Evolutionary conservation across 2,329 filamentous ascomycete species (phyloP).

Genomic region (Fusarium tricinctum): DNA sequence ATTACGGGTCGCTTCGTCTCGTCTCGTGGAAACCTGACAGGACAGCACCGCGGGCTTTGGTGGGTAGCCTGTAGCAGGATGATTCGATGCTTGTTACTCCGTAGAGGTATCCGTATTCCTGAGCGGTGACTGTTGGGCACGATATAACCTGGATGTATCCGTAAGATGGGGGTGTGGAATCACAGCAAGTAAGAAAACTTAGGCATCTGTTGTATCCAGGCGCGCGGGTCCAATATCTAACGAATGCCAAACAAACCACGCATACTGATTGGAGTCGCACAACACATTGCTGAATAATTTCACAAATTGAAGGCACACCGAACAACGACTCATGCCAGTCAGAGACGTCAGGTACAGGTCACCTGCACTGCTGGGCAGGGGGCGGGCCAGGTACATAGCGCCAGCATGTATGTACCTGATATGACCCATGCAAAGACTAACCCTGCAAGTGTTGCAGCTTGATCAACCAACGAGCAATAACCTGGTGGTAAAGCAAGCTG

Average conservation of each 20-base stretch:
- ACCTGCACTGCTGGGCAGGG: slow-evolving; percentile 54
- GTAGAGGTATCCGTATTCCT: slow-evolving; percentile 31
- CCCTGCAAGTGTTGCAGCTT: slow-evolving; percentile 46
- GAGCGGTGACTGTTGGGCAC: slow-evolving; percentile 36
- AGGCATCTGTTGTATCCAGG: slow-evolving; percentile 27
- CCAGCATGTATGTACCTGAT: slow-evolving; percentile 49
- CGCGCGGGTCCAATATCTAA: slow-evolving; percentile 29
- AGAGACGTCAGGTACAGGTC: slow-evolving; percentile 57
- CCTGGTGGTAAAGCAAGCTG: slow-evolving; percentile 35
- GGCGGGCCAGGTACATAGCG: slow-evolving; percentile 55
- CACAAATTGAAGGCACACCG: slow-evolving; percentile 16
- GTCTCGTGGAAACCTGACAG: slow-evolving; percentile 23
- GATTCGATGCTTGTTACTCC: slow-evolving; percentile 24
- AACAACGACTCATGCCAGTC: slow-evolving; percentile 38
- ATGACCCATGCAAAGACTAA: slow-evolving; percentile 44
- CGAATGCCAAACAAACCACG: slow-evolving; percentile 15
- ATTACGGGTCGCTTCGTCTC: slow-evolving; percentile 22
- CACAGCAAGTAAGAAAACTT: slow-evolving; percentile 18
- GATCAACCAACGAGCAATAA: slow-evolving; percentile 34
- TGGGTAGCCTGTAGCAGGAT: slow-evolving; percentile 29
- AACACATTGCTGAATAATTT: slow-evolving; percentile 40
- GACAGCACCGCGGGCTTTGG: slow-evolving; percentile 34
- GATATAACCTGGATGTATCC: not conserved
- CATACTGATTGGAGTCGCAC: slow-evolving; percentile 29
- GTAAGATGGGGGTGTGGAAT: slow-evolving; percentile 31